Evolutionary conservation across 225 moss, liverwort and hornwort genomes (phyloP).

Genomic region (Polytrichum formosum): DNA sequence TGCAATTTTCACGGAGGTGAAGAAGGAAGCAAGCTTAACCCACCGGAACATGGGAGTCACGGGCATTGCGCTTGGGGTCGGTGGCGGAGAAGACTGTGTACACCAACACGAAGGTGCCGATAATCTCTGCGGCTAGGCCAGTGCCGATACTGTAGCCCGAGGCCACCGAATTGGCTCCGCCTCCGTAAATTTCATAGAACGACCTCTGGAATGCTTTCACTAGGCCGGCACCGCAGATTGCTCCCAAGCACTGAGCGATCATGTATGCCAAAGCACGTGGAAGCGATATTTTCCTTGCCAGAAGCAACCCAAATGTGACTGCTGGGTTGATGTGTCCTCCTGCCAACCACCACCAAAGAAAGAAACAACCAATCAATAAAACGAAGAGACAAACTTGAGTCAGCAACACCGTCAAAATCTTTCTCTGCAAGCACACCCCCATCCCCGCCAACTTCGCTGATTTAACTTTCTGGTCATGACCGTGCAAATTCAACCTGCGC

Average conservation of each 20-base stretch:
- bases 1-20: too few species aligned
- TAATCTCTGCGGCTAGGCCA: slow-evolving; percentile 38
- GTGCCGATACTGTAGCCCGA: slow-evolving; percentile 20
- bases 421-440: background rate
- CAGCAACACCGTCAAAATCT: background rate
- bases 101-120: slow-evolving; percentile 44
- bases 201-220: slow-evolving; percentile 45
- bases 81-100: slow-evolving; percentile 57
- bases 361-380: background rate
- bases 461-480: background rate
- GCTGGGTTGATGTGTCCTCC: slow-evolving; percentile 55
- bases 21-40: background rate
- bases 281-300: slow-evolving; percentile 42
- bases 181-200: slow-evolving; percentile 19
- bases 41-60: slow-evolving; percentile 54
- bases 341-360: slow-evolving; percentile 7
- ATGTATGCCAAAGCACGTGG: slow-evolving; percentile 44
- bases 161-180: slow-evolving; percentile 30
- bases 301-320: slow-evolving; percentile 39
- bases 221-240: slow-evolving; percentile 44
- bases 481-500: background rate
- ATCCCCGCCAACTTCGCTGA: background rate
- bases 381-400: background rate
- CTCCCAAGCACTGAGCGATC: slow-evolving; percentile 50
- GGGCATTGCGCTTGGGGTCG: slow-evolving; percentile 53